Evolutionary conservation across 257 asterid species (phyloP).

Genomic region (Plantago major): DNA sequence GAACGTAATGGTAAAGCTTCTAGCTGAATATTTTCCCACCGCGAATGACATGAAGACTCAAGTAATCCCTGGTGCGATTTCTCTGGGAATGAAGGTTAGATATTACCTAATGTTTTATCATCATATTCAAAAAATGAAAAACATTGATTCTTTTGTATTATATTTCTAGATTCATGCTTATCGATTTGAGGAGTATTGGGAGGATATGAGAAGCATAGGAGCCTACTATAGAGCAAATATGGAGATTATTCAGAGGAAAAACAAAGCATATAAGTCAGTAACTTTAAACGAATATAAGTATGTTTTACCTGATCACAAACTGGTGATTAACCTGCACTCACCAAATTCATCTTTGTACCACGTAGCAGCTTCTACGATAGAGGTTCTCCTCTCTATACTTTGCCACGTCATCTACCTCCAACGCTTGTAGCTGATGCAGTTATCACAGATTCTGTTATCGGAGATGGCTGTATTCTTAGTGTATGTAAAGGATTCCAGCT

Average conservation of each 20-base stretch:
- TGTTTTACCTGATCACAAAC: not conserved
- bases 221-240: constrained; percentile 76
- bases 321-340: not conserved
- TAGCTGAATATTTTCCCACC: constrained; percentile 51
- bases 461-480: constrained; percentile 74
- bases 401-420: constrained; percentile 91
- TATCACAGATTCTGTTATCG: constrained; percentile 65
- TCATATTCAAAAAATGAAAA: not conserved
- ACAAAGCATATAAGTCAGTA: constrained; percentile 47
- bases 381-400: constrained; percentile 63
- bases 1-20: constrained; percentile 62
- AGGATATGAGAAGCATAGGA: constrained; percentile 72
- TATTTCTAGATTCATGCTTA: constrained; percentile 48
- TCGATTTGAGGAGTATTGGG: constrained; percentile 75
- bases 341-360: constrained; percentile 5
- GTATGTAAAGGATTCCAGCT: constrained; percentile 31
- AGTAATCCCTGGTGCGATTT: constrained; percentile 70
- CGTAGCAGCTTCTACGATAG: constrained; percentile 55
- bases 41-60: constrained; percentile 62
- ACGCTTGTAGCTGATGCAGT: constrained; percentile 65
- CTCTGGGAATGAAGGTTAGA: constrained; percentile 76
- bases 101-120: not conserved
- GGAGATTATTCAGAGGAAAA: constrained; percentile 46
- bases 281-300: constrained; percentile 7
- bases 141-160: not conserved